These are phyloP conservation scores for Rhodotorula sp. DNA, from an alignment of 1,284 basidiomycete genomes.

Conservation along the genomic window DNA sequence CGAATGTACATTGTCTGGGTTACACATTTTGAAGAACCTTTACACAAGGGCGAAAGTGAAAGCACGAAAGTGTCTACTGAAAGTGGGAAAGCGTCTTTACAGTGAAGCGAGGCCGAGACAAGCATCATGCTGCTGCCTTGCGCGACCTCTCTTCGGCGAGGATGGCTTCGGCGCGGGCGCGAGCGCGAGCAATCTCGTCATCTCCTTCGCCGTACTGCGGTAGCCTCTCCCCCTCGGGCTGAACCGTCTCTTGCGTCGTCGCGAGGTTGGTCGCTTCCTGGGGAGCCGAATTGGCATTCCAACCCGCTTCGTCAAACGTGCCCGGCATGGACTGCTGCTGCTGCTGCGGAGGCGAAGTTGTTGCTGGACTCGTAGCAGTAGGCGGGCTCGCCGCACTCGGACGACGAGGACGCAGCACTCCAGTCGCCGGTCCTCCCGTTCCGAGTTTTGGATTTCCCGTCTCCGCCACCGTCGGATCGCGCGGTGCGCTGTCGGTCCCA, in stretches of 20 bases:
- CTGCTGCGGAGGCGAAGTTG: not conserved
- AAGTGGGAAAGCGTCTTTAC: no score
- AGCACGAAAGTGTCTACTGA: no score
- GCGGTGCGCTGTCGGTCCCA: slow-evolving; percentile 2
- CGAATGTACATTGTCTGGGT: no score
- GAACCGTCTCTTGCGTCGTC: no score
- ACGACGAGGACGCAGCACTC: slow-evolving; percentile 17
- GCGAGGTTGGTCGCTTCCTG: no score
- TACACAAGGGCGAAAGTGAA: no score
- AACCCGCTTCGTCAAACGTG: slow-evolving; percentile 12
- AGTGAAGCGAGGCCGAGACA: no score
- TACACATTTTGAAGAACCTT: no score
- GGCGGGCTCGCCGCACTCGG: not conserved
- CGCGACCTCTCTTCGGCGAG: slow-evolving; percentile 26
- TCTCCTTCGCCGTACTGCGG: slow-evolving; percentile 29
- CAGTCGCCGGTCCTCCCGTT: slow-evolving; percentile 40
- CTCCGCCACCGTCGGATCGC: slow-evolving; percentile 43
- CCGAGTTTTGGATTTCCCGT: slow-evolving; percentile 41
- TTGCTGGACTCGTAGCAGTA: not conserved
- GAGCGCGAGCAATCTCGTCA: slow-evolving; percentile 18
- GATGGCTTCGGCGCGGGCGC: slow-evolving; percentile 25
- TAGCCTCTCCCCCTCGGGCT: not conserved
- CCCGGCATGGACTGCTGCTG: not conserved
- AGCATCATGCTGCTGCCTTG: slow-evolving; percentile 10
- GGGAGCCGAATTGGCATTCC: not conserved